These are phyloP conservation scores for Escovopsis weberi DNA, from an alignment of 2,329 filamentous ascomycete species.

Conservation along the genomic window DNA sequence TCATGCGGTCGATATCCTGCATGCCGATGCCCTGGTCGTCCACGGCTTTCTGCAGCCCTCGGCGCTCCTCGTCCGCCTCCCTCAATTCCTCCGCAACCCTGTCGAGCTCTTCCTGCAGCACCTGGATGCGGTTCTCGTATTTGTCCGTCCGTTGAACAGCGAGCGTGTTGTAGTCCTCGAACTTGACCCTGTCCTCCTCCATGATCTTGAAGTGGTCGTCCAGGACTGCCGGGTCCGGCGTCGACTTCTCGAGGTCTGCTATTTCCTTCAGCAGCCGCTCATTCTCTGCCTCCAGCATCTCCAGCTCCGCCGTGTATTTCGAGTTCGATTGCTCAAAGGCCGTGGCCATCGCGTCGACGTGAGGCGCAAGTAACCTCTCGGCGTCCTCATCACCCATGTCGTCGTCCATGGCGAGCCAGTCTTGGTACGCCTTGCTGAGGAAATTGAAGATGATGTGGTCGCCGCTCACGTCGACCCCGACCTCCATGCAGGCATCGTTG, in stretches of 20 bases:
- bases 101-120: conserved; percentile 75
- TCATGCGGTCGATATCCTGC: conserved; percentile 98
- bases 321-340: conserved; percentile 79
- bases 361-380: conserved; percentile 63
- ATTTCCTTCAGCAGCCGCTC: conserved; percentile 70
- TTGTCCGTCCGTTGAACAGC: conserved; percentile 79
- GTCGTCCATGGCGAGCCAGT: conserved; percentile 87
- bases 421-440: conserved; percentile 74
- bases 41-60: conserved; percentile 67
- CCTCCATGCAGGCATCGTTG: conserved; percentile 79
- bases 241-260: conserved; percentile 75
- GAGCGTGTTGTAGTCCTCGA: conserved; percentile 82
- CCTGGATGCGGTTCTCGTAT: conserved; percentile 64
- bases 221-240: conserved; percentile 66
- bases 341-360: conserved; percentile 73
- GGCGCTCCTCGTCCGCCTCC: conserved; percentile 70
- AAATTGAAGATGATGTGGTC: conserved; percentile 94
- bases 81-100: conserved; percentile 61
- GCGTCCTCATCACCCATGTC: conserved; percentile 77
- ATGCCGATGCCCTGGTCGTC: conserved; percentile 92
- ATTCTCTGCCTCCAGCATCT: conserved; percentile 76
- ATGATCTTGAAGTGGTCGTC: conserved; percentile 87
- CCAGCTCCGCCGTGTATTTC: conserved; percentile 70
- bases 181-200: conserved; percentile 88
- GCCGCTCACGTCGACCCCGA: conserved; percentile 71